Evolutionary conservation across 1,284 basidiomycete species (phyloP).

Genomic region (Gymnopus androsaceus): DNA sequence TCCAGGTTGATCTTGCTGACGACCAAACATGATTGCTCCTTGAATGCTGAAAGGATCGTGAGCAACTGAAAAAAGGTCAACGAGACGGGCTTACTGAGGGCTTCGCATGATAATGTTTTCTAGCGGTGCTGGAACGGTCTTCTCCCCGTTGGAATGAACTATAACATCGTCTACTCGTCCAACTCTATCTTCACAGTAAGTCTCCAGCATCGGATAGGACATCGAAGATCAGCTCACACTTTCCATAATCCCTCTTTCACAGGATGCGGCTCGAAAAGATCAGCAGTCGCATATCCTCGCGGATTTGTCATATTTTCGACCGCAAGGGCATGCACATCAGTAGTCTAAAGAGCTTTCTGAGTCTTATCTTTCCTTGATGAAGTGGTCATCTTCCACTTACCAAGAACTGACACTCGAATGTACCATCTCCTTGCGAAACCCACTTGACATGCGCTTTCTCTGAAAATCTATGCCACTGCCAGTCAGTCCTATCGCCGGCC

Average conservation of each 20-base stretch:
- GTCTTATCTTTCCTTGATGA: not conserved
- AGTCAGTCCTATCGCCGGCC: constrained; percentile 26
- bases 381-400: constrained; percentile 19
- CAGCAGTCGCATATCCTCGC: constrained; percentile 36
- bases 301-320: constrained; percentile 34
- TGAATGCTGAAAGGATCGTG: not conserved
- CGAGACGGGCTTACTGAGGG: constrained; percentile 27
- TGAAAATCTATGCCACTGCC: constrained; percentile 31
- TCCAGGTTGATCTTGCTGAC: constrained; percentile 13
- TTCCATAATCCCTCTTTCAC: constrained; percentile 31
- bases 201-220: not conserved
- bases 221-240: constrained; percentile 32
- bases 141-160: constrained; percentile 41
- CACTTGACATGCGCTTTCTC: constrained; percentile 24
- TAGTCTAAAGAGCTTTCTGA: constrained; percentile 21
- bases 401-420: constrained; percentile 30
- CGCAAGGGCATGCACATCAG: constrained; percentile 26
- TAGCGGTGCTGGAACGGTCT: constrained; percentile 41
- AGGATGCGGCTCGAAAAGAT: constrained; percentile 35
- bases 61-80: not conserved
- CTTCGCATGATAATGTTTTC: constrained; percentile 35
- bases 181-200: constrained; percentile 26
- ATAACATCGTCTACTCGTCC: constrained; percentile 40
- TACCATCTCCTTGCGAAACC: constrained; percentile 33
- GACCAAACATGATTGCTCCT: constrained; percentile 15